Base-by-base conservation (phyloP, 768 basidiomycete genomes). In the Lactifluus pinguis region DNA sequence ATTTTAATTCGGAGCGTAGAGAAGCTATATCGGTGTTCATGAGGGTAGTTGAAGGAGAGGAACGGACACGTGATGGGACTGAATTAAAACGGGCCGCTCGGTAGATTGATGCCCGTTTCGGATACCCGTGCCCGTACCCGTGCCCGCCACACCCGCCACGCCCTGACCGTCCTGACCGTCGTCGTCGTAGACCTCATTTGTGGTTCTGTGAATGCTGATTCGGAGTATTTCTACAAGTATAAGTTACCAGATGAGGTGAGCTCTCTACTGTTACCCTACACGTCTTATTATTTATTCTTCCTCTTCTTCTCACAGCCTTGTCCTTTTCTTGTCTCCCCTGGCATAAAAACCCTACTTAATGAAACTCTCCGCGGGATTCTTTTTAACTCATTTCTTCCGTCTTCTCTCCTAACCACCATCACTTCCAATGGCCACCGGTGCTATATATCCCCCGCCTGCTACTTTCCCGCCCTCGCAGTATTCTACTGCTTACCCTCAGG, bases 1-100 rank as follows among this genome's bases (percentile, higher is more conserved):
- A 62, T 71, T 92, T 92, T 62, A 92, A 83, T 68, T 92, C 83
- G 61, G 84, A 74, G 10, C 83, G 81, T 38, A 91, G 72, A 51
- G 76, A 65, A 38, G 78, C 69, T 66, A 75, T 69, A 38, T 72
- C 64, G 47, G 52, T 42, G 53, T 53, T 32, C 76, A 77, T 79
- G 38, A 65, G 59, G 9, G 9, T 34, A 25, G 32, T 34, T 34
- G 32, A 34, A 9, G 32, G 3, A 34, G 32, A 6, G 32, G 1
- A 34, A 25, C 25, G 25, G 25, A 25, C 25, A 25, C 25, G 32
- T 34, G 32, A 34, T 34, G 32, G 14, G 17, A 17, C 17, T 34
- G 32, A 34, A 34, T 34, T 34, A 34, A 9, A 34, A 34, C 32
- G 32, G 41, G 14, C 41, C 41, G 41, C 41, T 42, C 41, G 17